phyloP scores from a whole-genome alignment of 306 rosid genomes.

The Vachellia pachyceras region DNA sequence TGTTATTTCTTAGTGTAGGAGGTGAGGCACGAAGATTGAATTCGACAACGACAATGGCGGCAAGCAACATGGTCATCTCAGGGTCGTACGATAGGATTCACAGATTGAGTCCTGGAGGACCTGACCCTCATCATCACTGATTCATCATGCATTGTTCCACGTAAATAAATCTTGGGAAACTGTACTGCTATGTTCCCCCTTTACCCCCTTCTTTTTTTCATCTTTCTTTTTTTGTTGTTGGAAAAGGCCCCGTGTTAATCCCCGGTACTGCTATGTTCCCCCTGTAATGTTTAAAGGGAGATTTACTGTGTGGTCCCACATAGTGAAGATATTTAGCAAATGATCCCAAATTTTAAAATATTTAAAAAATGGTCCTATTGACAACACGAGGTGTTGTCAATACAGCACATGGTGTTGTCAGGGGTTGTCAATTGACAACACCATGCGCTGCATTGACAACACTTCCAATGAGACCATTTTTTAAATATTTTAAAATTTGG shows the following conservation, averaged over 20 bases:
- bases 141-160: neutral
- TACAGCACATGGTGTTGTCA: too few species aligned
- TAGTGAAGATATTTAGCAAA: too few species aligned
- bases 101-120: conserved; percentile 20
- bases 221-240: neutral
- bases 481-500: too few species aligned
- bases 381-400: too few species aligned
- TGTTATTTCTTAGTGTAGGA: conserved; percentile 29
- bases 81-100: neutral
- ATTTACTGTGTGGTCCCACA: too few species aligned
- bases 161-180: neutral
- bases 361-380: too few species aligned
- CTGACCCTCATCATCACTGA: conserved; percentile 20
- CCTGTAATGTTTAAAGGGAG: too few species aligned
- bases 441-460: too few species aligned
- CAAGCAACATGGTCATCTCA: neutral
- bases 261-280: too few species aligned
- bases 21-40: conserved; percentile 40
- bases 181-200: neutral
- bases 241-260: neutral
- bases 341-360: too few species aligned
- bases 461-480: too few species aligned
- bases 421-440: too few species aligned
- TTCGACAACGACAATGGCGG: neutral
- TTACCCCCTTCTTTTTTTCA: neutral